phyloP scores from a whole-genome alignment of 2,329 filamentous ascomycete genomes.

The Beauveria brongniartii region DNA sequence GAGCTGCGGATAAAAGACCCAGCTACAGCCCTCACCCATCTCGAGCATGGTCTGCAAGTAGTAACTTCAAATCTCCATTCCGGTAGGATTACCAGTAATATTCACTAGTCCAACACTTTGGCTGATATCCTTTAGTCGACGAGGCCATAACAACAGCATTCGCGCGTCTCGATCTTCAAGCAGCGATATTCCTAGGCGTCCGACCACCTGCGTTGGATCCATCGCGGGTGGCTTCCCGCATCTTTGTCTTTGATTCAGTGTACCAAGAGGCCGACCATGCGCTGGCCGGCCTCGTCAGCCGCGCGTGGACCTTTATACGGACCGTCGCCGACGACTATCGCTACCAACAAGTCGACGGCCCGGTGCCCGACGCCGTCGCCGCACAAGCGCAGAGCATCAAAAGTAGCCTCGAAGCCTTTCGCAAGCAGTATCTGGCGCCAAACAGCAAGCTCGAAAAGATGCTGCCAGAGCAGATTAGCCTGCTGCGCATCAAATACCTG shows the following conservation, averaged over 20 bases:
- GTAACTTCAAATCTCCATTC: constrained; percentile 10
- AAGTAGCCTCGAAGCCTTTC: constrained; percentile 6
- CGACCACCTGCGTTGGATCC: constrained; percentile 10
- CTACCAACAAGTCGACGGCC: constrained; percentile 1
- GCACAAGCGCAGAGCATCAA: constrained; percentile 9
- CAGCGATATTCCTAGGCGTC: constrained; percentile 11
- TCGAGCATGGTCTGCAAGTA: constrained; percentile 12
- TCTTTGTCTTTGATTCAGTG: constrained; percentile 9
- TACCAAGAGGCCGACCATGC: constrained; percentile 11
- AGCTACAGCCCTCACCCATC: constrained; percentile 10
- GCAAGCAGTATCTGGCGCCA: background rate
- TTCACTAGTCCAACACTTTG: too few relatives aligned
- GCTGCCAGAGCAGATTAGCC: constrained; percentile 2
- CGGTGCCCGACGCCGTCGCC: constrained; percentile 5
- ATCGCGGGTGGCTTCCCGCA: constrained; percentile 1
- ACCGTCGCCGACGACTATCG: constrained; percentile 11
- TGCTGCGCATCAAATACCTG: constrained; percentile 13
- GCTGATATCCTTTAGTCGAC: constrained; percentile 2
- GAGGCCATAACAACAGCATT: constrained; percentile 12
- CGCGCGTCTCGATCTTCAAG: constrained; percentile 12
- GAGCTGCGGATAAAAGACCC: constrained; percentile 13
- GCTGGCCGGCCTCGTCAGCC: constrained; percentile 4
- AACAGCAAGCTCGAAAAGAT: background rate
- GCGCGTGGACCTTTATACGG: constrained; percentile 10
- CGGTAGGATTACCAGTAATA: background rate